These are phyloP conservation scores for Cornus suecica DNA, from an alignment of 148 eudicot species.

Conservation along the genomic window DNA sequence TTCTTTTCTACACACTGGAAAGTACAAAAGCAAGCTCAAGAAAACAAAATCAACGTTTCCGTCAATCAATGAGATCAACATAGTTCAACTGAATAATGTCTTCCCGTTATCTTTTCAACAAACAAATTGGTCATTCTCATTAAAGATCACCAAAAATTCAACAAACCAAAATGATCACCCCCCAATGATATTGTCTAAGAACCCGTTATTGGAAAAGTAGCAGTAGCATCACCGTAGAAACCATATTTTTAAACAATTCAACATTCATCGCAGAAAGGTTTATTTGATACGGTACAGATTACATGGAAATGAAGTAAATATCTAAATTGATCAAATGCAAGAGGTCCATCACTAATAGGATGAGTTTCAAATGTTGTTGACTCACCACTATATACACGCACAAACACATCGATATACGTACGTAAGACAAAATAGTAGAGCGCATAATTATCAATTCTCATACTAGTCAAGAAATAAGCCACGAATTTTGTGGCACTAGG, in stretches of 20 bases:
- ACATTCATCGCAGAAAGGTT: background rate
- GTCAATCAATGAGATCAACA: too few species aligned
- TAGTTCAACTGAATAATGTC: too few species aligned
- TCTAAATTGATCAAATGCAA: background rate
- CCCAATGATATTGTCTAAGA: background rate
- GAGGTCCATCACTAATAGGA: background rate
- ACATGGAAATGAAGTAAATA: background rate
- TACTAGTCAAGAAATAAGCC: background rate
- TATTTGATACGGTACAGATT: background rate
- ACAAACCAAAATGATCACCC: background rate
- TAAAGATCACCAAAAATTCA: background rate
- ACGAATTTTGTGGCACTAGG: background rate
- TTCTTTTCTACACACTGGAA: too few species aligned
- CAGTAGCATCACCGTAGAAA: background rate
- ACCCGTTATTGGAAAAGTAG: background rate
- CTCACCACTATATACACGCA: too few species aligned
- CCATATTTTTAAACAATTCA: background rate
- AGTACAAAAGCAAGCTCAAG: too few species aligned
- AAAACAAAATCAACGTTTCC: too few species aligned
- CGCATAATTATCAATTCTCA: background rate
- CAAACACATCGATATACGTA: too few species aligned
- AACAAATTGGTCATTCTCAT: background rate
- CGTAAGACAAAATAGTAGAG: background rate
- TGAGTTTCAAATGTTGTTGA: too few species aligned
- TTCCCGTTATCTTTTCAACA: too few species aligned